These are phyloP conservation scores for Citrus unshiu DNA, from an alignment of 345 rosid genomes.

Conservation along the genomic window DNA sequence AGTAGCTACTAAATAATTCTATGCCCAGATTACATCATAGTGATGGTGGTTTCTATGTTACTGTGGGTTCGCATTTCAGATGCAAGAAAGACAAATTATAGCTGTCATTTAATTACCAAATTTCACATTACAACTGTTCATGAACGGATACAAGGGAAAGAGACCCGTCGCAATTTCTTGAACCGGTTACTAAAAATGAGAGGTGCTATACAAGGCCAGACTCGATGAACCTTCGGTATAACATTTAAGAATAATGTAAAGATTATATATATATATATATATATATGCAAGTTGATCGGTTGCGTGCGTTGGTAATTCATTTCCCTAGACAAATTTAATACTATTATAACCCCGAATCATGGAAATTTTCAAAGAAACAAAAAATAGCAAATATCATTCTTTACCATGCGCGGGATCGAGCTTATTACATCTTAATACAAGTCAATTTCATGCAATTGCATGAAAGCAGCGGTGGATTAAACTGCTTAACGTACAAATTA, in stretches of 20 bases:
- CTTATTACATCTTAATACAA: neutral
- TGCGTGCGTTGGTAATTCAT: neutral
- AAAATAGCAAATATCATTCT: neutral
- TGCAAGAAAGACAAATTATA: neutral
- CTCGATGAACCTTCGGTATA: neutral
- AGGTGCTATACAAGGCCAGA: neutral
- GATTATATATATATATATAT: too few relatives aligned
- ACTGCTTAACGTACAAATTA: neutral
- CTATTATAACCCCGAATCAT: neutral
- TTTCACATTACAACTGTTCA: neutral
- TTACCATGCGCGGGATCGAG: neutral
- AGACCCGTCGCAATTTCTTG: neutral
- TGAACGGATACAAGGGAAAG: neutral
- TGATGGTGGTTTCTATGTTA: neutral
- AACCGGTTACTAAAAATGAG: neutral
- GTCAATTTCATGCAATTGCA: neutral
- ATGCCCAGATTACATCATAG: neutral
- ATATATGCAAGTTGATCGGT: neutral
- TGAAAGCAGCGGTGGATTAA: neutral
- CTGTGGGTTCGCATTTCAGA: neutral
- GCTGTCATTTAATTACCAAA: neutral
- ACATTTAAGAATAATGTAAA: too few relatives aligned
- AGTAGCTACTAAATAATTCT: neutral
- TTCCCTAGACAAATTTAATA: neutral
- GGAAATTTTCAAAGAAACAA: neutral